Conservation (phyloP, 2,329 filamentous ascomycete species). For the Aspergillus candidus region DNA sequence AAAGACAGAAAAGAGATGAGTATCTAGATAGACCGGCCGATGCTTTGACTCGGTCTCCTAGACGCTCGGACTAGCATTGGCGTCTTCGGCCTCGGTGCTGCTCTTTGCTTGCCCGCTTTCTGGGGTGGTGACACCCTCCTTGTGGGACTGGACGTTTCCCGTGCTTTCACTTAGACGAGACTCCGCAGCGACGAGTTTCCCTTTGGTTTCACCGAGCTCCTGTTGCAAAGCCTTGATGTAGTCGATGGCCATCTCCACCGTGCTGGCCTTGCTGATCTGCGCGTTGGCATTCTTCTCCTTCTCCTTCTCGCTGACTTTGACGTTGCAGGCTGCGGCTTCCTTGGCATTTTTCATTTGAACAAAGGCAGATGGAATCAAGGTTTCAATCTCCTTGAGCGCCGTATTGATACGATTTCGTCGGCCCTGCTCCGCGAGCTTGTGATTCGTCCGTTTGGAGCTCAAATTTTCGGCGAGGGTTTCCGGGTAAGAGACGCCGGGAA, state of each 20-base stretch:
- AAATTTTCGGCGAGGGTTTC: conserved; percentile 87
- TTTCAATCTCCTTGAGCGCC: conserved; percentile 84
- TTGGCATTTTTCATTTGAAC: conserved; percentile 39
- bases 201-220: conserved; percentile 62
- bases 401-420: conserved; percentile 92
- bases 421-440: conserved; percentile 97
- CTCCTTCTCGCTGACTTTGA: conserved; percentile 40
- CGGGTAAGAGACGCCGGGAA: conserved; percentile 85
- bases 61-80: background rate
- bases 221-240: conserved; percentile 83
- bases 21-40: no score
- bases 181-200: conserved; percentile 59
- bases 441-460: conserved; percentile 91
- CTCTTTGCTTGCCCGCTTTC: conserved; percentile 2
- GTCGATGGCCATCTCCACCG: conserved; percentile 93
- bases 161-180: conserved; percentile 45
- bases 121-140: background rate
- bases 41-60: no score
- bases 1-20: no score
- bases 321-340: conserved; percentile 35
- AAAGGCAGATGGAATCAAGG: conserved; percentile 61
- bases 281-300: conserved; percentile 46
- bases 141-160: background rate
- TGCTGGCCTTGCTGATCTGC: conserved; percentile 87
- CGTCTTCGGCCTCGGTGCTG: background rate